phyloP scores from a whole-genome alignment of 495 filamentous ascomycete species.

The Penicillium alfredii region DNA sequence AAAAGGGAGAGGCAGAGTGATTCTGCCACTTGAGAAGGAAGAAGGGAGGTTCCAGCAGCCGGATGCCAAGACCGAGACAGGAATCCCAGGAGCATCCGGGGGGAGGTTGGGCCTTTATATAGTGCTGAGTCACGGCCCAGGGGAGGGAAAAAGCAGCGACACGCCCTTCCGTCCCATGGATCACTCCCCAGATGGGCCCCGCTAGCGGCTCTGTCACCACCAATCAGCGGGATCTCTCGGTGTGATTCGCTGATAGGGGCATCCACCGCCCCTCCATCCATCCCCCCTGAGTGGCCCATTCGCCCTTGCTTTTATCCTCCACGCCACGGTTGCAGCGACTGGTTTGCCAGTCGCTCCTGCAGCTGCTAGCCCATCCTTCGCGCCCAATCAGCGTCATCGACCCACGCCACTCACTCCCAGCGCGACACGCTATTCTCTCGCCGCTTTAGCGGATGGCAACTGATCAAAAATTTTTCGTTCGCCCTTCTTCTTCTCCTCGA shows the following conservation, averaged over 20 bases:
- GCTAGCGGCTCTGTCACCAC: slow-evolving; percentile 21
- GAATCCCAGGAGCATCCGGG: slow-evolving; percentile 27
- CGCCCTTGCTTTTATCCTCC: slow-evolving; percentile 30
- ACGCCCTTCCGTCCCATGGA: slow-evolving; percentile 30
- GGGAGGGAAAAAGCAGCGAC: slow-evolving; percentile 43
- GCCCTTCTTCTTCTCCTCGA: slow-evolving; percentile 24
- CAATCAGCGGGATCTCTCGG: slow-evolving; percentile 17
- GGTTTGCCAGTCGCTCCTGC: slow-evolving; percentile 30
- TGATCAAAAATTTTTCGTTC: slow-evolving; percentile 40
- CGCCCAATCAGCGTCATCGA: slow-evolving; percentile 29
- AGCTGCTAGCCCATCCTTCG: slow-evolving; percentile 20
- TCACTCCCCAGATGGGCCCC: slow-evolving; percentile 4
- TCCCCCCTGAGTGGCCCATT: slow-evolving; percentile 21
- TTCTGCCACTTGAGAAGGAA: too few species aligned
- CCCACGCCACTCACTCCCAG: slow-evolving; percentile 25
- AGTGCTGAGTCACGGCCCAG: slow-evolving; percentile 40
- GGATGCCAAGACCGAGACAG: slow-evolving; percentile 46
- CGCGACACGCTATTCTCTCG: slow-evolving; percentile 32
- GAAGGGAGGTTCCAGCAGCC: slow-evolving; percentile 34
- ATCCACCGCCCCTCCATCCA: slow-evolving; percentile 11
- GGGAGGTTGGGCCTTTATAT: slow-evolving; percentile 47
- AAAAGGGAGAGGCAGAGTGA: slow-evolving; percentile 17
- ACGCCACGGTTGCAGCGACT: slow-evolving; percentile 31
- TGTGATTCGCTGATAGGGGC: too few species aligned
- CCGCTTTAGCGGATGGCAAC: slow-evolving; percentile 37